Evolutionary conservation across 2,329 filamentous ascomycete genomes (phyloP).

Genomic region (Trichoderma sp.): DNA sequence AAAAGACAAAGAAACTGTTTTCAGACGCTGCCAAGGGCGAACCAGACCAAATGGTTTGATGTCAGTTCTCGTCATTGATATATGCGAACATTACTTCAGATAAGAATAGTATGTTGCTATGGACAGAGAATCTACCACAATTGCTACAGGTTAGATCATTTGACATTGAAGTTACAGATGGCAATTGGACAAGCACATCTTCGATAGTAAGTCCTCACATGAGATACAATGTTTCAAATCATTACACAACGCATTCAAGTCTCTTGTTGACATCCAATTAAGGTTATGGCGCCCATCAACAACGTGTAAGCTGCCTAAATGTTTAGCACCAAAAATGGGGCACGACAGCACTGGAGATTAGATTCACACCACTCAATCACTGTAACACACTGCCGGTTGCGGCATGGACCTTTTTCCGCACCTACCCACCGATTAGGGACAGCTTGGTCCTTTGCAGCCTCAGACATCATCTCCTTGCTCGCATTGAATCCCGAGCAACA

Average conservation of each 20-base stretch:
- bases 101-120: not conserved
- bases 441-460: conserved; percentile 17
- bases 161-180: not conserved
- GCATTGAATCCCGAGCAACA: not conserved
- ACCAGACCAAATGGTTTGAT: too few relatives aligned
- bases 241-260: not conserved
- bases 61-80: too few relatives aligned
- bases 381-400: conserved; percentile 3
- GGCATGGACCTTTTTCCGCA: conserved; percentile 18
- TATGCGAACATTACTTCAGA: too few relatives aligned
- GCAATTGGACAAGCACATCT: not conserved
- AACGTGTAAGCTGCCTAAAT: not conserved
- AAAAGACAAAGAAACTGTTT: too few relatives aligned
- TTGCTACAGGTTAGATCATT: too few relatives aligned
- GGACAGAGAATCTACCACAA: not conserved
- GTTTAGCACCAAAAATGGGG: not conserved
- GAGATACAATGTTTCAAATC: not conserved
- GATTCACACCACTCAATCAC: not conserved
- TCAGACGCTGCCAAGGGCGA: too few relatives aligned
- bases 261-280: not conserved
- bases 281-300: not conserved
- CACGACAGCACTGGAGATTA: not conserved
- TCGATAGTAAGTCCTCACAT: too few relatives aligned
- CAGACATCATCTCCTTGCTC: not conserved
- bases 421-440: conserved; percentile 15